phyloP scores from a whole-genome alignment of 2,329 filamentous ascomycete species.

The Penicillium brasilianum region DNA sequence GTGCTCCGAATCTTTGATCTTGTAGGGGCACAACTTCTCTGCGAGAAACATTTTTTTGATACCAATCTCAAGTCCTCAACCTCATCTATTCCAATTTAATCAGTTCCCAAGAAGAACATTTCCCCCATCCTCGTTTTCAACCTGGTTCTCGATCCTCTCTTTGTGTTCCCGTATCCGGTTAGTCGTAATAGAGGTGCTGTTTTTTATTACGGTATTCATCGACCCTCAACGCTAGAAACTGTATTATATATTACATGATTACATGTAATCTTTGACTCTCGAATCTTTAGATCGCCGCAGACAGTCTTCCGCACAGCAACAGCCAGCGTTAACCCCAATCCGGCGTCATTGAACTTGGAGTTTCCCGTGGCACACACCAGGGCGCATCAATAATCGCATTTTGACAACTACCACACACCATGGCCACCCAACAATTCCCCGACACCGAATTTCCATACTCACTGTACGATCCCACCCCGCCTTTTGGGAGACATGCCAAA shows the following conservation, averaged over 20 bases:
- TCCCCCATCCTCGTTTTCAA: not conserved
- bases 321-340: not conserved
- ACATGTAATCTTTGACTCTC: not conserved
- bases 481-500: conserved; percentile 2
- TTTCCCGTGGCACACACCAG: too few species aligned
- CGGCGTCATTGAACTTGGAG: not conserved
- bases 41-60: conserved; percentile 1
- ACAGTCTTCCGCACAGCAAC: not conserved
- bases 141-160: not conserved
- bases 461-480: conserved; percentile 36
- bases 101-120: not conserved
- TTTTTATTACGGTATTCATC: not conserved
- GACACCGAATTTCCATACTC: conserved; percentile 45
- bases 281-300: not conserved
- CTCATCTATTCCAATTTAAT: not conserved
- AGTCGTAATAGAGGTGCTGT: not conserved
- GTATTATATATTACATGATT: not conserved
- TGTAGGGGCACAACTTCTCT: conserved; percentile 1
- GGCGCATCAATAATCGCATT: not conserved
- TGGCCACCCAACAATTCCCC: conserved; percentile 29
- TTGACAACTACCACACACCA: conserved; percentile 12
- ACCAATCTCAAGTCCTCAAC: not conserved
- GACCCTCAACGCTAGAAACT: too few species aligned
- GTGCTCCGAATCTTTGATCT: conserved; percentile 9
- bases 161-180: not conserved